Percentiles rank a stretch among this genome's conserved stretches.
These are phyloP conservation scores for Xerocomus potaroensis DNA, from an alignment of 768 basidiomycete genomes.

Conservation along the genomic window DNA sequence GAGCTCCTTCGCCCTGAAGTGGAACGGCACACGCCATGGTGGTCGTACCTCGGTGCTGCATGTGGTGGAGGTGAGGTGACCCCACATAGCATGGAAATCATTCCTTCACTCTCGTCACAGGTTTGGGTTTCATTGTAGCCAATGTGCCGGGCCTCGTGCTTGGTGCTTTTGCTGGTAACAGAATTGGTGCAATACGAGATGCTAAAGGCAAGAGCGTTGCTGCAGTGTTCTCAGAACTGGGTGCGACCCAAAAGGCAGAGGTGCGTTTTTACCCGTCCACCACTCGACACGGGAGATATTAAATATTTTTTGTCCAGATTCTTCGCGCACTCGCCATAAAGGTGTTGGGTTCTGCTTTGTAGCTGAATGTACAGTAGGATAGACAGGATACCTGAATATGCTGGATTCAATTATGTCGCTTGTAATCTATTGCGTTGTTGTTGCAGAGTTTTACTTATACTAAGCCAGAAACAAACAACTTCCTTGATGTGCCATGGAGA, in stretches of 20 bases:
- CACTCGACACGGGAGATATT: neutral
- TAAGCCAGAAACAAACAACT: too few relatives aligned
- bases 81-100: constrained; percentile 3
- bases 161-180: constrained; percentile 83
- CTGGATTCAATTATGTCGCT: neutral
- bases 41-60: constrained; percentile 67
- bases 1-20: constrained; percentile 82
- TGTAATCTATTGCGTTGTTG: neutral
- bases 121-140: constrained; percentile 46
- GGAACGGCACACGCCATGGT: constrained; percentile 63
- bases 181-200: constrained; percentile 87
- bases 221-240: constrained; percentile 76
- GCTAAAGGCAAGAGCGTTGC: constrained; percentile 95
- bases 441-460: neutral
- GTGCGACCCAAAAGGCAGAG: constrained; percentile 81
- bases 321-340: constrained; percentile 78
- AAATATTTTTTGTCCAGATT: constrained; percentile 56
- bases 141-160: constrained; percentile 85
- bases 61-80: constrained; percentile 55
- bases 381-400: constrained; percentile 7
- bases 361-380: constrained; percentile 6
- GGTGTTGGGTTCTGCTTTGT: constrained; percentile 64
- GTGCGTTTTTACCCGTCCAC: constrained; percentile 38
- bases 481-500: too few relatives aligned
- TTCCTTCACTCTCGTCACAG: constrained; percentile 36